phyloP scores from a whole-genome alignment of 2,329 filamentous ascomycete genomes.

The Fusarium praegraminearum region DNA sequence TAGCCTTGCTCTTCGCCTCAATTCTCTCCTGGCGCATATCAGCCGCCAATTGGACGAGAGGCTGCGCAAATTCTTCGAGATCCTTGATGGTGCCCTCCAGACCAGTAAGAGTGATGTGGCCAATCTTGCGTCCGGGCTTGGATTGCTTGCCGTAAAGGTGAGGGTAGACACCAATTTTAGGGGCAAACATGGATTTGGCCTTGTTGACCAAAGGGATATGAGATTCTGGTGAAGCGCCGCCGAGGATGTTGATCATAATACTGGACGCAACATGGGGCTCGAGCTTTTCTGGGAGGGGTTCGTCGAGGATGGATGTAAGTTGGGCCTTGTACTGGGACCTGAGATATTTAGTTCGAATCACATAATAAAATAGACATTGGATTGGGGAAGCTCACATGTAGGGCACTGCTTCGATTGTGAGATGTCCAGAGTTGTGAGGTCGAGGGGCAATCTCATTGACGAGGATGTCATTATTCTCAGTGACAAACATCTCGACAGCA shows the following conservation, averaged over 20 bases:
- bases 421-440: constrained; percentile 91
- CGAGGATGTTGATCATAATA: constrained; percentile 87
- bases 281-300: constrained; percentile 67
- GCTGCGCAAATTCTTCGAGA: constrained; percentile 68
- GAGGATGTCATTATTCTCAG: constrained; percentile 76
- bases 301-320: constrained; percentile 82
- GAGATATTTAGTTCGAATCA: fast-evolving
- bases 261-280: constrained; percentile 69
- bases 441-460: constrained; percentile 90
- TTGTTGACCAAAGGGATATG: constrained; percentile 66
- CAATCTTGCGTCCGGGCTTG: constrained; percentile 92
- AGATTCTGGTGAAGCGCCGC: constrained; percentile 73
- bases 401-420: constrained; percentile 91
- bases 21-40: constrained; percentile 68
- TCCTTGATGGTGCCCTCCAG: constrained; percentile 72
- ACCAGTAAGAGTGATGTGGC: constrained; percentile 86
- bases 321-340: constrained; percentile 91
- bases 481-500: constrained; percentile 95
- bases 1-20: constrained; percentile 53
- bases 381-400: constrained; percentile 60
- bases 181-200: constrained; percentile 58
- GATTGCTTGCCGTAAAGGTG: constrained; percentile 95
- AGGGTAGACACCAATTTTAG: constrained; percentile 67
- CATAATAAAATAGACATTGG: fast-evolving
- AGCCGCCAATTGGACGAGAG: constrained; percentile 75